Evolutionary conservation across 495 filamentous ascomycete genomes (phyloP), one percentile per base, ranked within the genome.

Genomic region (Rusavskia elegans): DNA sequence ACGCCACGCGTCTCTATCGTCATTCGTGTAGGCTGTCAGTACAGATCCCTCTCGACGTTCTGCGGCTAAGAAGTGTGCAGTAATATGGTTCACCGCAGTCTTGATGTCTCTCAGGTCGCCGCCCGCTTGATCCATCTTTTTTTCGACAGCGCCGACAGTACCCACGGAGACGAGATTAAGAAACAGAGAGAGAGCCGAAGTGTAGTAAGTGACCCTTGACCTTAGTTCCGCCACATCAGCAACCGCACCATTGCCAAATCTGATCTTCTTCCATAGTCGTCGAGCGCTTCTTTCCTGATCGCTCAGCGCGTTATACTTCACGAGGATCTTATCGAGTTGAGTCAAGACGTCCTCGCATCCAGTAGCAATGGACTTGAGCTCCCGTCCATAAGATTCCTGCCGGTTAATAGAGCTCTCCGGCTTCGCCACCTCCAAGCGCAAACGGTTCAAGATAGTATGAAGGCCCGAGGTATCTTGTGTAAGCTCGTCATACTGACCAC

Each of bases 1-100:
- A 45, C 67, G 69, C 76, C 77, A 79, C 4, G 74, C 64, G 19
- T 70, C 70, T 23, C 71, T 61, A 39, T 68, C 75, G 41, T 68
- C 67, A 49, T 71, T 66, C 6, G 60, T 59, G 13, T 66, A 66
- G 3, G 58, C 19, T 25, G 57, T 64, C 30, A 68, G 52, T n/a
- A 68, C 62, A 17, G 61, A 65, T 17, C 65, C 66, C 38, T 63
- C 65, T 17, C 38, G 3, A 2, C 19, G 19, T 45, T 40, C 14
- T 21, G 25, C 50, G 5, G 59, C 30, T 25, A 68, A 69, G 30
- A 78, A 58, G 11, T 67, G 63, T 17, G 66, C 64, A 6, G 74
- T 74, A 51, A 77, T 70, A 1, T 39, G 35, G 23, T 60, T 53
- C 2, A 57, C 25, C 1, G 50, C 53, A 16, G 21, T 0, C 32